phyloP scores from a whole-genome alignment of 306 rosid genomes.

The Vigna angularis region DNA sequence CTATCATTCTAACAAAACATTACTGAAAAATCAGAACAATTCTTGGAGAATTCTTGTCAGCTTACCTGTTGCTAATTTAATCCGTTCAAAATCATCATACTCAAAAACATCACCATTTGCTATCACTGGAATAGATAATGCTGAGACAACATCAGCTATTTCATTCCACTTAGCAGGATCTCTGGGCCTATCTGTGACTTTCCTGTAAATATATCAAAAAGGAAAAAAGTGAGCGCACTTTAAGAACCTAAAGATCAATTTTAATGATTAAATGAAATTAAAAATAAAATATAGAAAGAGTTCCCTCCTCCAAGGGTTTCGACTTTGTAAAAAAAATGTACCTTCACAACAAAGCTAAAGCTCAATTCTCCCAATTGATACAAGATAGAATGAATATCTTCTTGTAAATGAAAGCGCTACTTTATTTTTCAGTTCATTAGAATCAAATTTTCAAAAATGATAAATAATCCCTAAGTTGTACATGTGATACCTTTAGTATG shows the following conservation, averaged over 20 bases:
- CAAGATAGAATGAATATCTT: neutral
- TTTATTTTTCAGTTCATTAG: neutral
- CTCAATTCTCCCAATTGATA: neutral
- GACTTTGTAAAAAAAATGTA: neutral
- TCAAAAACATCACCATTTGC: constrained; percentile 91
- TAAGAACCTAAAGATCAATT: neutral
- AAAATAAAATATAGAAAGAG: neutral
- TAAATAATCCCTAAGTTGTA: neutral
- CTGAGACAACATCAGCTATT: constrained; percentile 87
- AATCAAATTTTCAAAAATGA: constrained; percentile 11
- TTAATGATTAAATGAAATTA: neutral
- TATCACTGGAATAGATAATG: constrained; percentile 86
- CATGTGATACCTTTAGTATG: neutral
- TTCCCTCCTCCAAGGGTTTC: neutral
- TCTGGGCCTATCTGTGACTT: constrained; percentile 84
- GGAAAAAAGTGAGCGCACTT: constrained; percentile 24
- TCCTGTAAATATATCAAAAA: constrained; percentile 61
- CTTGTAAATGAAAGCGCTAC: constrained; percentile 8
- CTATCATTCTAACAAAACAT: constrained; percentile 35
- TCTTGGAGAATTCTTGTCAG: constrained; percentile 34
- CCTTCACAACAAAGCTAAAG: constrained; percentile 9
- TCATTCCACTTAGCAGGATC: constrained; percentile 97
- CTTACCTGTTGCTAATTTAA: constrained; percentile 81
- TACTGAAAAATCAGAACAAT: constrained; percentile 16
- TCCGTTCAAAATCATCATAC: constrained; percentile 67